Base-by-base conservation (phyloP, 2,329 filamentous ascomycete genomes). In the Monosporascus sp. region DNA sequence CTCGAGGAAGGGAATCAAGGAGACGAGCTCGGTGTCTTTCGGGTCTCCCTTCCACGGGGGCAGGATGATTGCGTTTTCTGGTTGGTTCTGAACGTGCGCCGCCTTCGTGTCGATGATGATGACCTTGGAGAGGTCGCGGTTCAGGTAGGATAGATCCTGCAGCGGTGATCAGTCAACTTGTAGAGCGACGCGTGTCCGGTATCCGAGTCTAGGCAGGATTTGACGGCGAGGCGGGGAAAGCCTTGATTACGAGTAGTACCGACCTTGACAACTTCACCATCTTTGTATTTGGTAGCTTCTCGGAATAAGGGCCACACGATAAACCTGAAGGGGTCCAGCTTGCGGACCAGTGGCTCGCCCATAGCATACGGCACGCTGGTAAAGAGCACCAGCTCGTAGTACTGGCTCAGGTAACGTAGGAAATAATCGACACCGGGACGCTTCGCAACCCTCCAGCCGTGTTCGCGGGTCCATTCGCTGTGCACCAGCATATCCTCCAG, bases 311-410 rank as follows among this genome's bases (percentile, higher is more conserved):
- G 91, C 88, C 91, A 97, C 75, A 92, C 88, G 70, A 97, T 91
- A 70, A 97, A 91, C 65, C 88, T 89, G 79, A 89, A 97, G 37
- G 93, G 94, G 68, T 99, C 94, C 55, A 99, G 78, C 74, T 99
- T 99, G 65, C 90, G 86, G 60, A 97, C 84, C 50, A 99, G 81
- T 24, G 91, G 90, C 62, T 97, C 91, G 28, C 86, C 93, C 68
- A 90, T 88, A 66, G 85, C 86, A 65, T 86, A 90, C 1, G 93
- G 91, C 47, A 94, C 87, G 40, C 84, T 89, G 35, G 94, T 99
- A 76, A 97, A 99, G 59, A 99, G 84, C 50, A 97, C 94, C 51
- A 99, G 79, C 72, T 99, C 94, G 69, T 97, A 99, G 79, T 99
- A 97, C 72, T 97, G 92, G 73, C 89, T 93, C 48, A 99, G 81